A percentile compares a stretch with the other conserved stretches of the same genome.
Conservation (phyloP, 306 rosid genomes). For the Arachis hypogaea region DNA sequence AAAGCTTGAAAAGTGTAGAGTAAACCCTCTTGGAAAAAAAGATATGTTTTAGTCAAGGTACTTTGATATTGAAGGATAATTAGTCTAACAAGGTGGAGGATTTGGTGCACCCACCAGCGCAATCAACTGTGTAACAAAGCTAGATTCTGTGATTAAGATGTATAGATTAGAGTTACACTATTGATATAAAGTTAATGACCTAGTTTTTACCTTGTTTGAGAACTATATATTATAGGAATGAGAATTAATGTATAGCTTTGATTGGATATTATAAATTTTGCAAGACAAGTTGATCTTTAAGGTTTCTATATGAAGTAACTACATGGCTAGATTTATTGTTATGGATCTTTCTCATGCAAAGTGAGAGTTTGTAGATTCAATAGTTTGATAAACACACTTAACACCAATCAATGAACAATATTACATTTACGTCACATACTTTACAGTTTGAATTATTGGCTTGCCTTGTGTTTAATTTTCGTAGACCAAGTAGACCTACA, state of each 20-base stretch:
- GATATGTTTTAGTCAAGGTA: not conserved
- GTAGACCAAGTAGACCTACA: not conserved
- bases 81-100: not conserved
- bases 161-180: not conserved
- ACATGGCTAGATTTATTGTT: too few species aligned
- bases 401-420: not conserved
- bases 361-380: not conserved
- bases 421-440: not conserved
- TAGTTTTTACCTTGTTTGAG: not conserved
- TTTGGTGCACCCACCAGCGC: not conserved
- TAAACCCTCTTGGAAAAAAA: not conserved
- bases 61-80: not conserved
- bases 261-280: too few species aligned
- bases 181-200: not conserved
- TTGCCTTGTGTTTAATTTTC: not conserved
- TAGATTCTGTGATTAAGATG: not conserved
- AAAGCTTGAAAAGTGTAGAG: slow-evolving; percentile 4
- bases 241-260: too few species aligned
- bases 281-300: too few species aligned
- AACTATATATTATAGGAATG: not conserved
- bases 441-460: not conserved
- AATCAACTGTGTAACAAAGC: not conserved
- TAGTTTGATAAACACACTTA: slow-evolving; percentile 32
- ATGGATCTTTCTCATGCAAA: not conserved
- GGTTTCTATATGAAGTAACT: too few species aligned